Evolutionary conservation across 805 yeast genomes (phyloP), one percentile per base, ranked within the genome.

Genomic region (Lipomyces orientalis): DNA sequence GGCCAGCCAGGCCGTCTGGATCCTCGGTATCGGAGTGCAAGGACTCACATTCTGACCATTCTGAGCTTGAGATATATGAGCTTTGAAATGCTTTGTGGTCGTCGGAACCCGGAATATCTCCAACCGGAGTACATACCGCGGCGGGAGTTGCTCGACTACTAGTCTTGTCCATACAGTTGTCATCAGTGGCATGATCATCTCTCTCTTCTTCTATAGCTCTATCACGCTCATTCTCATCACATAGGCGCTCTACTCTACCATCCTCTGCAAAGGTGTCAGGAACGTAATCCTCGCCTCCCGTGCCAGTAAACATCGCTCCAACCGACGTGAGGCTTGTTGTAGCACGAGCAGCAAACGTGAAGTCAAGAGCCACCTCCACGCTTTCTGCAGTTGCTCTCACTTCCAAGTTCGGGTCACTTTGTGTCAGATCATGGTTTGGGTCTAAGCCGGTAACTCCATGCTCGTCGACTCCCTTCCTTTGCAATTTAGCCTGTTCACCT

Each of bases 41-140:
- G 16, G 49, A n/a, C 35, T 65, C 68, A 35, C 68, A 52, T 58
- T 65, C 68, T 12, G 64, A 65, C 68, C 68, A 65, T 58, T 65
- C 39, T 6, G 68, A 65, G 33, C 65, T 65, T 19, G 67, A 64
- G 14, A 64, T 29, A 37, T 22, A 61, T 16, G 59, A 25, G 4
- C 54, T 54, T 14, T 43, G 35, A 19, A 31, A n/a, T 22, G 54
- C 16, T 43, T 12, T n/a, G 39, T 56, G 14, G 31, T 12, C 31
- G 1, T 16, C 19, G 16, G 33, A 54, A 54, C 3, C 12, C 19
- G 2, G 56, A 12, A 16, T 16, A 10, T 16, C 56, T 54, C 33
- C 19, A 29, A 2, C 16, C n/a, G 19, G 16, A 29, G 14, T 2
- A 16, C 6, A 19, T 22, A 25, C 9, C 49, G 60, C 5, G 25